Evolutionary conservation across 108 stramenopile genomes (phyloP), one percentile per base, ranked within the genome.

Genomic region (Discostella pseudostelligera): DNA sequence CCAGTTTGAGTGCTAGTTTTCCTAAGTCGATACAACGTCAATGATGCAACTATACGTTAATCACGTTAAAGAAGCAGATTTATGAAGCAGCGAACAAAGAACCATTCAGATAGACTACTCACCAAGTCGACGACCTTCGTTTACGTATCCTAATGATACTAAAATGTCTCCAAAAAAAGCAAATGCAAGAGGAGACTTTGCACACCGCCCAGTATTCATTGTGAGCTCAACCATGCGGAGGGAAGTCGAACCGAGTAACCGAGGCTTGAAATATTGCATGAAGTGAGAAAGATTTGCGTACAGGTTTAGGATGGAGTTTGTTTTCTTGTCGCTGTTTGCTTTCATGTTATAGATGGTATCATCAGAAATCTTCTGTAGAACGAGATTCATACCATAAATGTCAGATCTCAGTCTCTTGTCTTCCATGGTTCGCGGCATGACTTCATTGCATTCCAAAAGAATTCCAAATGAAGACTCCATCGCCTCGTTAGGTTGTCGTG

Each of bases 201-300:
- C n/a, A 24, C 37, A 43, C 35, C 61, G 21, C 14, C 71, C 71
- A 21, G 48, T 36, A 10, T 61, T 17, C 20, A 72, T 10, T 8
- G 56, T 67, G 21, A 72, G 26, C 22, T 59, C 37, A 43, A 61
- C 60, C 66, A 57, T 59, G 44, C 71, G 66, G 19, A 59, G 45
- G 22, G 36, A 11, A n/a, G 47, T 43, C 13, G 44, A 29, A 3
- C 22, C 42, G 4, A 45, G 3, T 16, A 44, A 21, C 11, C n/a
- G 36, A 1, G 66, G 66, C 20, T 59, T 39, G 22, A 49, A 17
- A 6, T 22, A 26, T 14, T 24, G 10, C n/a, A 68, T 19, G 12
- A 47, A 13, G 3, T 35, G 5, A 0, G 21, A 19, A 12, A 67
- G 48, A 0, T 72, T 48, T 11, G 29, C 28, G 35, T 68, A 72